Conservation (phyloP, 352 stramenopile species). For the Phytophthora citricola region DNA sequence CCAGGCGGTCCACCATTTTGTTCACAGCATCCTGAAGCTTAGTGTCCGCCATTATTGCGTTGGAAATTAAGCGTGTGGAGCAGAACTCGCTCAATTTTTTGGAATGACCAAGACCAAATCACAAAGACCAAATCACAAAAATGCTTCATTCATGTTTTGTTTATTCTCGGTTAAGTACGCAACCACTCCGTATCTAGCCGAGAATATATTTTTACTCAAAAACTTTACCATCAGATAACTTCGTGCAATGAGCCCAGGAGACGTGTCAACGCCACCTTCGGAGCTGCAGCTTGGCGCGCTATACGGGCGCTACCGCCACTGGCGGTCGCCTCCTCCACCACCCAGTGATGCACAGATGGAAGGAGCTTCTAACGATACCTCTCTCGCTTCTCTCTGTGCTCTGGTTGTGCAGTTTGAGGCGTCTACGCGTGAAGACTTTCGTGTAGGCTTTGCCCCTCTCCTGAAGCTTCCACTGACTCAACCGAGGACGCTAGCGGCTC, state of each 20-base stretch:
- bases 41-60: constrained; percentile 65
- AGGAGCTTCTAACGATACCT: constrained; percentile 14
- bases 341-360: constrained; percentile 2
- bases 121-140: constrained; percentile 2
- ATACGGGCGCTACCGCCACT: constrained; percentile 67
- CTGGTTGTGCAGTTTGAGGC: constrained; percentile 79
- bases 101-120: not conserved
- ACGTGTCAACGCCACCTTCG: constrained; percentile 27
- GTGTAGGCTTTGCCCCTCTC: constrained; percentile 65
- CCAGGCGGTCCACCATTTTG: constrained; percentile 87
- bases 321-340: constrained; percentile 17
- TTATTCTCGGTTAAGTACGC: too few species aligned
- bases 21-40: constrained; percentile 85
- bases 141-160: too few species aligned
- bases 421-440: constrained; percentile 66
- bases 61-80: constrained; percentile 15
- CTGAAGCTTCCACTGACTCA: constrained; percentile 13
- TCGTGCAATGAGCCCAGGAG: constrained; percentile 20
- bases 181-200: too few species aligned
- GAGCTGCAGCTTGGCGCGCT: constrained; percentile 57
- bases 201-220: too few species aligned
- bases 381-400: constrained; percentile 29
- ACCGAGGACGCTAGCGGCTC: constrained; percentile 7
- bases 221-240: not conserved
- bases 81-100: not conserved